phyloP scores from a whole-genome alignment of 2,329 filamentous ascomycete genomes.

The Venturia effusa region DNA sequence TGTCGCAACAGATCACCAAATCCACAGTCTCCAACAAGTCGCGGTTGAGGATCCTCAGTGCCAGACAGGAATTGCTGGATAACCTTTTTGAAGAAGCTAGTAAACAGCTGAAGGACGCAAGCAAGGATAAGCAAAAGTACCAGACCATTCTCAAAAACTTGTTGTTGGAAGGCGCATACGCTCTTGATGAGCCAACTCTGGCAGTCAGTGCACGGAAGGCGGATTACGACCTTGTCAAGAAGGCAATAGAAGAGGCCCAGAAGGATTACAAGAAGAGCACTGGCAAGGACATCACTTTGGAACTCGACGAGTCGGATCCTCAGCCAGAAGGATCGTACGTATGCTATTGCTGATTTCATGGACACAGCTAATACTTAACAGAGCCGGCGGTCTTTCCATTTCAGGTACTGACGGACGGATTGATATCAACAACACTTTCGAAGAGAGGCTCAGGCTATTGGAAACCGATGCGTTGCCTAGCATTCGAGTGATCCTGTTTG shows the following conservation, averaged over 20 bases:
- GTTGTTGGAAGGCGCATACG: constrained; percentile 82
- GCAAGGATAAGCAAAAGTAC: constrained; percentile 65
- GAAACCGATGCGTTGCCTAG: constrained; percentile 76
- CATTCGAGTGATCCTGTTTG: constrained; percentile 79
- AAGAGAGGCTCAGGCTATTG: constrained; percentile 76
- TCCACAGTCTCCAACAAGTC: constrained; percentile 96
- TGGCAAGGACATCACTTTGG: constrained; percentile 57
- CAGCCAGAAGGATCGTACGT: constrained; percentile 75
- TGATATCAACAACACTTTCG: constrained; percentile 96
- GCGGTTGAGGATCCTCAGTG: constrained; percentile 73
- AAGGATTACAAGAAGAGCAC: constrained; percentile 75
- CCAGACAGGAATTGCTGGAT: constrained; percentile 85
- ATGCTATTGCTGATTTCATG: background rate
- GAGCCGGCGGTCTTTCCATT: constrained; percentile 73
- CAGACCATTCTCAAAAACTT: constrained; percentile 65
- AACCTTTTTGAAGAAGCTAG: constrained; percentile 73
- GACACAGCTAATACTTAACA: constrained; percentile 27
- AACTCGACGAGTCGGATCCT: constrained; percentile 67
- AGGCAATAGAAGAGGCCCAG: constrained; percentile 64
- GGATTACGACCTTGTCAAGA: constrained; percentile 65
- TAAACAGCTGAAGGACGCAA: constrained; percentile 54
- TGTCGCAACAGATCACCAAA: constrained; percentile 97
- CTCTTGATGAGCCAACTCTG: constrained; percentile 70
- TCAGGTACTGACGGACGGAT: constrained; percentile 84
- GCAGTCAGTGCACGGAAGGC: constrained; percentile 65